Evolutionary conservation across 495 filamentous ascomycete species (phyloP).

Genomic region (Hypomontagnella monticulosa): DNA sequence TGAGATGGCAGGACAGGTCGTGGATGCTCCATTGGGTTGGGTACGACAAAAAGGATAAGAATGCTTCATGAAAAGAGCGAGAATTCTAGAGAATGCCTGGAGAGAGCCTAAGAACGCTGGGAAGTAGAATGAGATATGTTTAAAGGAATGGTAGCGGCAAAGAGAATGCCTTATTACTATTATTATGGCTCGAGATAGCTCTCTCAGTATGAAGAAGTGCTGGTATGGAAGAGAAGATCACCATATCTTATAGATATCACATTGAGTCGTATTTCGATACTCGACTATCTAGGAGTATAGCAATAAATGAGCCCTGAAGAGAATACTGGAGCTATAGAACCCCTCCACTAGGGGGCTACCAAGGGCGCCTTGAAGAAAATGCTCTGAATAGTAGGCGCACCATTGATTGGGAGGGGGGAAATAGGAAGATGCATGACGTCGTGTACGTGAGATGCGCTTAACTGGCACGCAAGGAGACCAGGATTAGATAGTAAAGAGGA

Average conservation of each 20-base stretch:
- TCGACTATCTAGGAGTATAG: conserved; percentile 29
- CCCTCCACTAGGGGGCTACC: conserved; percentile 34
- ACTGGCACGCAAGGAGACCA: conserved; percentile 57
- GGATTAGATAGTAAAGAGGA: conserved; percentile 38
- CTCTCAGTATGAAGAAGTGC: conserved; percentile 17
- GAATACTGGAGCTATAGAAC: conserved; percentile 28
- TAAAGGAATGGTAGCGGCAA: conserved; percentile 50
- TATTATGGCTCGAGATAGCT: conserved; percentile 36
- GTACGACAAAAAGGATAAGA: conserved; percentile 41
- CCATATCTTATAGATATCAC: conserved; percentile 47
- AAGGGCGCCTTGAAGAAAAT: conserved; percentile 45
- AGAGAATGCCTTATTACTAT: conserved; percentile 44
- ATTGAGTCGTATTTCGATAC: conserved; percentile 13
- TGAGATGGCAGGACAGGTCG: conserved; percentile 48
- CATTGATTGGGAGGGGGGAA: conserved; percentile 28
- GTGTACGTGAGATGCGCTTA: conserved; percentile 18
- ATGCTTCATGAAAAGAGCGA: conserved; percentile 47
- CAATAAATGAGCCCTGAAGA: conserved; percentile 34
- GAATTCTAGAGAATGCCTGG: conserved; percentile 46
- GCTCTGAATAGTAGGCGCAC: conserved; percentile 39
- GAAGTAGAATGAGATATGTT: conserved; percentile 48
- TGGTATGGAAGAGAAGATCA: conserved; percentile 47
- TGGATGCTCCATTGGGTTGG: conserved; percentile 44
- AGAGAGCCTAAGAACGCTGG: conserved; percentile 46
- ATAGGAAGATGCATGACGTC: conserved; percentile 27